phyloP scores from a whole-genome alignment of 1,284 basidiomycete genomes.

The Mixia osmundae region DNA sequence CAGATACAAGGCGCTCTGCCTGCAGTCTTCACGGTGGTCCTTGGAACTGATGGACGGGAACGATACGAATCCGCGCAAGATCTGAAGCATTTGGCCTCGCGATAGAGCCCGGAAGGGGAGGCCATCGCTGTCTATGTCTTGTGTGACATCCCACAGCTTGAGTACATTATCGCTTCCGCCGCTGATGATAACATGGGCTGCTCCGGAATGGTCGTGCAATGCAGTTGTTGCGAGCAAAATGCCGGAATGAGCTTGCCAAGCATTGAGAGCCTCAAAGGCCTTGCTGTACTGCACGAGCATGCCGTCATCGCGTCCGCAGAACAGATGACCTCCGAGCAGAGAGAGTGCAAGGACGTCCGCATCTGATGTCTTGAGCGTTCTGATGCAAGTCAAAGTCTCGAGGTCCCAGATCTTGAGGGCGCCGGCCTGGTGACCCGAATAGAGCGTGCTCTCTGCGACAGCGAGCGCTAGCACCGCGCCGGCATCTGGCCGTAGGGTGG shows the following conservation, averaged over 20 bases:
- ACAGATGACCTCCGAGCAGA: slow-evolving; percentile 48
- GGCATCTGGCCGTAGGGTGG: slow-evolving; percentile 17
- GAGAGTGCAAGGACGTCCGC: slow-evolving; percentile 62
- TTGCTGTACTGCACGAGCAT: slow-evolving; percentile 56
- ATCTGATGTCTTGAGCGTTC: slow-evolving; percentile 64
- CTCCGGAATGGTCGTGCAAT: neutral
- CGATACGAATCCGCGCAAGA: slow-evolving; percentile 63
- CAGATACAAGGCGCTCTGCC: slow-evolving; percentile 73
- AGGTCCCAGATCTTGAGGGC: slow-evolving; percentile 78
- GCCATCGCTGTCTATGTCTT: slow-evolving; percentile 19
- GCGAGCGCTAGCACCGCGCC: slow-evolving; percentile 47
- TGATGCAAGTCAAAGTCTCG: slow-evolving; percentile 60
- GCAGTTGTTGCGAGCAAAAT: slow-evolving; percentile 47
- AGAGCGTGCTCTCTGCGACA: slow-evolving; percentile 52
- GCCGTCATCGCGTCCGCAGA: slow-evolving; percentile 61
- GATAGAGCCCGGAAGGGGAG: neutral
- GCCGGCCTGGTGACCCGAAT: slow-evolving; percentile 81
- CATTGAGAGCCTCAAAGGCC: slow-evolving; percentile 55
- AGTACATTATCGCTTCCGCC: slow-evolving; percentile 22
- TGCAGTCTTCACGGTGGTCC: slow-evolving; percentile 50
- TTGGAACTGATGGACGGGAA: slow-evolving; percentile 60
- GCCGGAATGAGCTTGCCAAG: slow-evolving; percentile 54
- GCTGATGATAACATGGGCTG: slow-evolving; percentile 1
- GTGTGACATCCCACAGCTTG: slow-evolving; percentile 19
- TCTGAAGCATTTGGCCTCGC: slow-evolving; percentile 27